Percentiles rank a stretch among this genome's conserved stretches.
Evolutionary conservation across 2,329 filamentous ascomycete genomes (phyloP).

Genomic region (Scytalidium sp.): DNA sequence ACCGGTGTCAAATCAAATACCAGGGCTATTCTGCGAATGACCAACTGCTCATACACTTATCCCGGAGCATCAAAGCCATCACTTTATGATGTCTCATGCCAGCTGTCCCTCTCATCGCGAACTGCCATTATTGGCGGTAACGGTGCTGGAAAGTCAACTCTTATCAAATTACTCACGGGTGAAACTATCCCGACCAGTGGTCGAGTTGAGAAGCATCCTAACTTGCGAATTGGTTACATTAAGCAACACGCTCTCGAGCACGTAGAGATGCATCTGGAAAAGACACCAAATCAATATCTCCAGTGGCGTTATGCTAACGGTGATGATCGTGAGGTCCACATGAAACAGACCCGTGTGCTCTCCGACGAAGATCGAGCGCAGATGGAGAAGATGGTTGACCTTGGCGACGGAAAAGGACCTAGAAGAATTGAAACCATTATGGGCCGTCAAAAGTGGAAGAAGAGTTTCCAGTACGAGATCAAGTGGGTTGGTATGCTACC

Average conservation of each 20-base stretch:
- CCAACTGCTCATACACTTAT: slow-evolving; percentile 87
- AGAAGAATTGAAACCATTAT: slow-evolving; percentile 85
- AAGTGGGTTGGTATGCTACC: slow-evolving; percentile 90
- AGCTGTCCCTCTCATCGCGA: slow-evolving; percentile 83
- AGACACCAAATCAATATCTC: slow-evolving; percentile 97
- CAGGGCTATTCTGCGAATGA: slow-evolving; percentile 93
- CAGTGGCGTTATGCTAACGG: slow-evolving; percentile 98
- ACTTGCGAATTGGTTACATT: slow-evolving; percentile 98
- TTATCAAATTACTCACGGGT: slow-evolving; percentile 96
- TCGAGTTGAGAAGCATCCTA: slow-evolving; percentile 96
- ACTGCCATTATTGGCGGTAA: slow-evolving; percentile 97
- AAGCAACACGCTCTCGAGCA: slow-evolving; percentile 99
- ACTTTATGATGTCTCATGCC: slow-evolving; percentile 82
- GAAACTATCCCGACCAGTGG: slow-evolving; percentile 81
- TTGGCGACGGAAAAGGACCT: slow-evolving; percentile 76
- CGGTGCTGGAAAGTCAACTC: slow-evolving; percentile 95
- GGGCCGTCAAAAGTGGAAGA: slow-evolving; percentile 98
- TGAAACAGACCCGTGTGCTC: slow-evolving; percentile 94
- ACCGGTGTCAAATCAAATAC: slow-evolving; percentile 95
- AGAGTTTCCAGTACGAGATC: slow-evolving; percentile 97
- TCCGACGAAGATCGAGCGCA: slow-evolving; percentile 82
- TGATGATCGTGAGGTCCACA: slow-evolving; percentile 91
- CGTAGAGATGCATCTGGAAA: slow-evolving; percentile 99
- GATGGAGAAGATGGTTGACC: slow-evolving; percentile 86
- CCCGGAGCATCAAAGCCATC: slow-evolving; percentile 86